Base-by-base conservation (phyloP, 192 early-diverging fungal genomes). In the Backusella psychrophila region DNA sequence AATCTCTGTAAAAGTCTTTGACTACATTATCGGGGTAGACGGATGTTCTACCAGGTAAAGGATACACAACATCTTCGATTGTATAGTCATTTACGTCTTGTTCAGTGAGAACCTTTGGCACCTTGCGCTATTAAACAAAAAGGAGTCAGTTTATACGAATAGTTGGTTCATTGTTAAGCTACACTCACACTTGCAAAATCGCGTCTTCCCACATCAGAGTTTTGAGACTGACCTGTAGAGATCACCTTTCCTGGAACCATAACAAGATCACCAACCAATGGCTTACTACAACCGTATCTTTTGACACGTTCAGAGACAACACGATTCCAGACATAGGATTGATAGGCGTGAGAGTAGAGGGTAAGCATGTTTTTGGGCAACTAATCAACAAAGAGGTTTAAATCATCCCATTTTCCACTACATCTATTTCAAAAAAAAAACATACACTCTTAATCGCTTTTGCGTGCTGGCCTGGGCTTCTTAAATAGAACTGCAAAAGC, bases 291-390 rank as follows among this genome's bases (percentile, higher is more conserved):
- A 29, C 96, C 97, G 79, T 88, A 95, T 65, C 86, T 31, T 0
- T 82, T 77, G 38, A 96, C 77, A 26, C 97, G 88, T 76, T 92
- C 89, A 63, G 92, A 91, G 12, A 90, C 95, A 29, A 93, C 91
- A 49, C 88, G 69, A 83, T 99, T 99, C 97, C 97, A 99, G 19
- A 99, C 82, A 67, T 87, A 93, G 23, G 95, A 96, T 85, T 99
- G 98, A 77, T 98, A 98, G 12, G 96, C 93, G 82, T 99, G 98
- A 53, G 95, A 87, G 83, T 99, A 99, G 93, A 99, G 94, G 31
- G 93, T 74, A 2, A 92, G 82, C 84, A 98, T 82, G 81, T 95
- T 96, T 42, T 92, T 85, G 56, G 96, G 96, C 29, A 98, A 89
- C 79, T 93, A 73, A 29, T 17, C 12, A 68, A 66, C 29, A 63